Base-by-base conservation (phyloP, 2,329 filamentous ascomycete genomes). In the Fusarium temperatum region DNA sequence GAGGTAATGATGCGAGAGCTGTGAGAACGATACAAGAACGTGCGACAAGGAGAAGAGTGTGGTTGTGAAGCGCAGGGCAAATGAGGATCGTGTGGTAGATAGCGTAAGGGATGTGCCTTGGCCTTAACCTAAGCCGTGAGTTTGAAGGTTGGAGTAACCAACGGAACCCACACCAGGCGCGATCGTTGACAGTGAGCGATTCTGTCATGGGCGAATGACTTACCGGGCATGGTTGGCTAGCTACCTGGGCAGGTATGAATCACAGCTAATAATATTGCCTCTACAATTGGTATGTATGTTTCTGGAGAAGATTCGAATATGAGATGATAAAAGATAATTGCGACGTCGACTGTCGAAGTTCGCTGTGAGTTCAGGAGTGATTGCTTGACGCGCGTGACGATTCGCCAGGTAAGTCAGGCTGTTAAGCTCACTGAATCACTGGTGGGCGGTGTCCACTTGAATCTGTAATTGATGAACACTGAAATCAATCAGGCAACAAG, bases 151-250 rank as follows among this genome's bases (percentile, higher is more conserved):
- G 54, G 66, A 74, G 56, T 65, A 75, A 45, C 72, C 72, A 73
- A 55, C 68, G 66, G 44, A 73, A 73, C 64, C 72, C 68, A 75
- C 68, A 75, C 68, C 57, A 66, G 36, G 58, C 55, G 41, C 60
- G 57, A 59, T 44, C 28, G 26, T 62, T 58, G 39, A 44, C 61
- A 48, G 12, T 57, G 47, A 67, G 32, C 32, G 50, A 53, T 36
- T 53, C 50, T 36, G 53, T 57, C 50, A 60, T 42, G 51, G 45
- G 51, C 22, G 47, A 41, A n/a, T 42, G 51, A 70, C 71, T 72
- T 66, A 76, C 74, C 73, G 44, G 73, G 73, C 73, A 75, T 75
- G 55, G 50, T 67, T 48, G 32, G 54, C 59, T 58, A 36, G n/a
- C 50, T 26, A 53, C n/a, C 32, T 26, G 26, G 32, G 13, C n/a